phyloP scores from a whole-genome alignment of 2,329 filamentous ascomycete genomes.

The Colletotrichum cereale region DNA sequence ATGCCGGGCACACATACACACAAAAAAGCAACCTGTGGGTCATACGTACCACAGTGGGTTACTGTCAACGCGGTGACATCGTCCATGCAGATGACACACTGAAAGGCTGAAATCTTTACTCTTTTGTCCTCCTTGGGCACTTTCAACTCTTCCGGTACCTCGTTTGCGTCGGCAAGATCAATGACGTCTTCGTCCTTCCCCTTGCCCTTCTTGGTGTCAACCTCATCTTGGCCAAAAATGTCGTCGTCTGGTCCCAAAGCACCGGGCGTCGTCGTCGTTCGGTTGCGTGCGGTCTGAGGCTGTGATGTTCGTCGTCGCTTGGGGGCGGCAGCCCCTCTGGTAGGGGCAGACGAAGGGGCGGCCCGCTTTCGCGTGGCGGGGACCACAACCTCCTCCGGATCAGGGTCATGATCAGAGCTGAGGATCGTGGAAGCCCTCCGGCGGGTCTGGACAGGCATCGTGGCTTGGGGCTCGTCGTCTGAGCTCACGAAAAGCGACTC shows the following conservation, averaged over 20 bases:
- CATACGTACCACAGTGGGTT: slow-evolving; percentile 73
- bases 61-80: slow-evolving; percentile 69
- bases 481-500: slow-evolving; percentile 39
- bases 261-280: slow-evolving; percentile 42
- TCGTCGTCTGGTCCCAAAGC: slow-evolving; percentile 44
- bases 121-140: slow-evolving; percentile 62
- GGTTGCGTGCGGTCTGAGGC: slow-evolving; percentile 32
- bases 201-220: slow-evolving; percentile 42
- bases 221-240: slow-evolving; percentile 45
- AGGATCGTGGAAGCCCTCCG: slow-evolving; percentile 37
- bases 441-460: slow-evolving; percentile 40
- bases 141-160: slow-evolving; percentile 58
- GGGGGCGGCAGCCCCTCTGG: slow-evolving; percentile 3
- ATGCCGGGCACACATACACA: background rate
- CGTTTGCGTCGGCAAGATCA: slow-evolving; percentile 58
- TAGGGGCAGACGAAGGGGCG: slow-evolving; percentile 30
- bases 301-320: slow-evolving; percentile 40
- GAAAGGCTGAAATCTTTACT: slow-evolving; percentile 67
- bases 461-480: slow-evolving; percentile 37
- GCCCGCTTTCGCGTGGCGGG: slow-evolving; percentile 34
- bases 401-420: slow-evolving; percentile 34
- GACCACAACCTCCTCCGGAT: slow-evolving; percentile 32
- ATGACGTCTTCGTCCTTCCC: slow-evolving; percentile 48
- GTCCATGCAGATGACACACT: slow-evolving; percentile 78
- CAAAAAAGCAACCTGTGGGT: background rate